Percentiles rank a stretch among this genome's conserved stretches.
These are phyloP conservation scores for Flaveria bidentis DNA, from an alignment of 129 eudicot genomes.

Conservation along the genomic window DNA sequence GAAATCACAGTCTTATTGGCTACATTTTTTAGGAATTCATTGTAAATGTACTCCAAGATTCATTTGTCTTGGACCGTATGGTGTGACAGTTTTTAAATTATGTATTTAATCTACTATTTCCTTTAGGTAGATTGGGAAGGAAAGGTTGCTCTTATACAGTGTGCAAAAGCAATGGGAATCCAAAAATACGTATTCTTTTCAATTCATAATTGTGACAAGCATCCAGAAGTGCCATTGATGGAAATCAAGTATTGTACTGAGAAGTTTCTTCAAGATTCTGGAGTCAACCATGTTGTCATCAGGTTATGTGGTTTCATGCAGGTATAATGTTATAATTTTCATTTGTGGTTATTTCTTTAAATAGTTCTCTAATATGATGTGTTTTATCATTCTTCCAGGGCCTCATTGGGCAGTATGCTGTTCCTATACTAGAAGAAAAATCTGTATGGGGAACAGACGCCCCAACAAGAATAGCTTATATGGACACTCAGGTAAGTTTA, in stretches of 20 bases:
- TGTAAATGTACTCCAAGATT: too few relatives aligned
- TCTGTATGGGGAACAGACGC: slow-evolving; percentile 99
- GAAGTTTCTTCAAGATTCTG: slow-evolving; percentile 82
- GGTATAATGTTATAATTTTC: slow-evolving; percentile 39
- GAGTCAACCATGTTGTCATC: slow-evolving; percentile 73
- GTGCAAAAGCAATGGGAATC: slow-evolving; percentile 99
- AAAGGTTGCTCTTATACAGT: slow-evolving; percentile 98
- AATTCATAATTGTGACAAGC: slow-evolving; percentile 98
- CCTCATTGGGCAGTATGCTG: slow-evolving; percentile 96
- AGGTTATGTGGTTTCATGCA: slow-evolving; percentile 99
- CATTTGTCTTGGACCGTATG: too few relatives aligned
- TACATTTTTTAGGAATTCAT: too few relatives aligned
- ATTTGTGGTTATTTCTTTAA: not conserved
- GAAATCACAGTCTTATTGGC: too few relatives aligned
- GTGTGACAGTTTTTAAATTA: too few relatives aligned
- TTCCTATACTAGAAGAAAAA: slow-evolving; percentile 94
- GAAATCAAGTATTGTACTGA: slow-evolving; percentile 97
- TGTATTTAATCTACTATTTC: slow-evolving; percentile 17
- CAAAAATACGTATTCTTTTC: slow-evolving; percentile 89
- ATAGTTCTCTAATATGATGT: not conserved
- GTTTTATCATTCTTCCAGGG: slow-evolving; percentile 50
- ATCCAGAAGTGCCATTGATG: slow-evolving; percentile 98
- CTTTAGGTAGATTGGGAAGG: slow-evolving; percentile 99
- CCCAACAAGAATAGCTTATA: slow-evolving; percentile 93
- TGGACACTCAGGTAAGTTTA: slow-evolving; percentile 86